phyloP scores from a whole-genome alignment of 257 asterid genomes.

The Solanum pinnatisectum region DNA sequence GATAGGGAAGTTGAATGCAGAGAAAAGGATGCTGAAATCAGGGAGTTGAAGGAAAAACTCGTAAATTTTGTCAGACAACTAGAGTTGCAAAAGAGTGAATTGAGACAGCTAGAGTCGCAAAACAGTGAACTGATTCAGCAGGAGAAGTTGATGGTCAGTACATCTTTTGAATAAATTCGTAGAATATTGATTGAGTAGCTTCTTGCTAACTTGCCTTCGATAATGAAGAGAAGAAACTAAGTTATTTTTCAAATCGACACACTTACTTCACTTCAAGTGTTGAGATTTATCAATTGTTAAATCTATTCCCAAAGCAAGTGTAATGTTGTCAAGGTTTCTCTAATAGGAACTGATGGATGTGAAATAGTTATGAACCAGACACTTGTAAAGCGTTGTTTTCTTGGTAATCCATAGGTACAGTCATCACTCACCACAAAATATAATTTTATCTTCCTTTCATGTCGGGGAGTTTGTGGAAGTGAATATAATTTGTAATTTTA shows the following conservation, averaged over 20 bases:
- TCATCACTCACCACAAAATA: too few relatives aligned
- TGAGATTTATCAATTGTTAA: neutral
- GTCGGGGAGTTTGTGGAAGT: neutral
- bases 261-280: neutral
- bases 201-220: neutral
- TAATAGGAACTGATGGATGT: neutral
- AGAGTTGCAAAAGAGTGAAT: constrained; percentile 60
- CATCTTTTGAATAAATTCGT: neutral
- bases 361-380: neutral
- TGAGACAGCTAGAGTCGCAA: constrained; percentile 54
- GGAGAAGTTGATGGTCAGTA: constrained; percentile 64
- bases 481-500: neutral
- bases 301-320: neutral
- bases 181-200: neutral
- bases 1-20: constrained; percentile 81
- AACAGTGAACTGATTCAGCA: constrained; percentile 54
- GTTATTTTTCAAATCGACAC: neutral
- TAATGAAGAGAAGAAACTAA: neutral
- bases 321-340: neutral
- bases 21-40: constrained; percentile 80
- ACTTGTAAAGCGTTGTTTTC: too few relatives aligned
- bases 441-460: neutral
- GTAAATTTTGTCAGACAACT: constrained; percentile 58
- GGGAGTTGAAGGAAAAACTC: constrained; percentile 81
- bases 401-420: too few relatives aligned